Evolutionary conservation across 148 eudicot genomes (phyloP), one percentile per base, ranked within the genome.

Genomic region (Diospyros lotus): DNA sequence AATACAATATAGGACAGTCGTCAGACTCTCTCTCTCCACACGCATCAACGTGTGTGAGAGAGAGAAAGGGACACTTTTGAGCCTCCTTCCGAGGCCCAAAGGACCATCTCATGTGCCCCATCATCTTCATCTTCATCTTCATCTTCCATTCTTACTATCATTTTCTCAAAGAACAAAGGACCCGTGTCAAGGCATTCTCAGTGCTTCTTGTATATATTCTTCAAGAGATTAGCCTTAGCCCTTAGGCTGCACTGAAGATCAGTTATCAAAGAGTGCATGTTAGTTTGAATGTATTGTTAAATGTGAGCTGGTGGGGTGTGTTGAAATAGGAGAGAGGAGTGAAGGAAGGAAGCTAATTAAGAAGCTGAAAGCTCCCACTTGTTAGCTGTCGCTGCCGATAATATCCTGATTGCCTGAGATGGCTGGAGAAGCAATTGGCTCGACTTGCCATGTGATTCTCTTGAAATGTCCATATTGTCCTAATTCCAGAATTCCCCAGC

Each of bases 11-110:
- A 17, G 13, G 55, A 40, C 66, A 13, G 73, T 69, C 71, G 66
- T 76, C 77, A 67, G 75, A 80, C 72, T 48, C 52, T 48, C 52
- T 48, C 8, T 4, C 52, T 48, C 8, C 52, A 48, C 4, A 48
- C 8, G 28, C 28, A 28, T 28, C 28, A 28, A 28, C 79, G 79
- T 83, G 82, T 73, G 84, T 75, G 81, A 63, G 55, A 69, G 73
- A 66, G 73, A 78, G 67, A 6, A 11, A 38, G 9, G 73, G 75
- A n/a, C 10, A 15, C 43, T 42, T 55, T 50, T n/a, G 48, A 60
- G 59, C 40, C 56, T 42, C 58, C 68, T 41, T 10, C 61, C 3
- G 12, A 14, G 56, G 12, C 56, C 56, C 8, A 48, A 48, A 48
- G 54, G 14, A 13, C 50, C 70, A n/a, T 67, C 54, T 13, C 18